These are phyloP conservation scores for Picea sitchensis DNA, from an alignment of 75 land plant genomes.

Conservation along the genomic window DNA sequence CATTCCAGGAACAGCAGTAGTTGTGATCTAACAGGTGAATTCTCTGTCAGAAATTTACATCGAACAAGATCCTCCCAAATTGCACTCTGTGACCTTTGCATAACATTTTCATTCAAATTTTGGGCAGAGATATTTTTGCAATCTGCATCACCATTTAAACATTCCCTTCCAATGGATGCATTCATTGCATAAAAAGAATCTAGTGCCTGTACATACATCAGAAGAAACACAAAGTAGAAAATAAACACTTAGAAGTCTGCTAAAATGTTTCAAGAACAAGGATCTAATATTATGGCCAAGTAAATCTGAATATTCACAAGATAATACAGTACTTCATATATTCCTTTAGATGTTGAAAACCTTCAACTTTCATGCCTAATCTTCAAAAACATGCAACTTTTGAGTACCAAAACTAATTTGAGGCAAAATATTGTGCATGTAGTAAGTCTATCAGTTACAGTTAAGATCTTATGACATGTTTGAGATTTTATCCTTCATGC, in stretches of 20 bases:
- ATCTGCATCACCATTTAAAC: background rate
- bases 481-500: background rate
- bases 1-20: background rate
- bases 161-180: background rate
- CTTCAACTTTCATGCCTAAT: background rate
- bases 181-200: background rate
- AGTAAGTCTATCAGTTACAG: background rate
- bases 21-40: background rate
- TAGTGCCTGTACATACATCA: background rate
- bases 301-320: background rate
- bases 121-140: background rate
- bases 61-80: background rate
- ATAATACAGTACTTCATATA: background rate
- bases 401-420: background rate
- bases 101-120: background rate
- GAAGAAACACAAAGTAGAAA: background rate
- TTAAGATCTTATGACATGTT: background rate
- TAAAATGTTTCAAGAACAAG: background rate
- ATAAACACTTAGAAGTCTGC: background rate
- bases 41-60: constrained; percentile 4
- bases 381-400: background rate
- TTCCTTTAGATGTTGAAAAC: background rate
- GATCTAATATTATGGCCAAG: background rate
- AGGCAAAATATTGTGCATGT: background rate
- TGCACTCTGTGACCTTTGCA: background rate